A percentile compares a stretch with the other conserved stretches of the same genome.
Evolutionary conservation across 768 basidiomycete genomes (phyloP).

Genomic region (Boletus coccyginus): DNA sequence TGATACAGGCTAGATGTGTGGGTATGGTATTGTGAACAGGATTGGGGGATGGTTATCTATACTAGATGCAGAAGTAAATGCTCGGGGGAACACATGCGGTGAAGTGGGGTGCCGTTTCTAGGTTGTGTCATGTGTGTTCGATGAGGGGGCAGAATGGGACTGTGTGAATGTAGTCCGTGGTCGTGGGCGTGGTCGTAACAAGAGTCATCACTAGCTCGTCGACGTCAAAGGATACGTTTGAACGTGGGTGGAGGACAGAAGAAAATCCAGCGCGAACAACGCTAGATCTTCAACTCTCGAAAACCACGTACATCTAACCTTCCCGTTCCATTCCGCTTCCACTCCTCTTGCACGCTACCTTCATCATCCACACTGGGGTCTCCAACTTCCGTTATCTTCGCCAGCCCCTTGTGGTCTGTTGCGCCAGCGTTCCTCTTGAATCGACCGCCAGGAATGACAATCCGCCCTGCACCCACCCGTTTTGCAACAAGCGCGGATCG

Average conservation of each 20-base stretch:
- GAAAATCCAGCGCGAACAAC: neutral
- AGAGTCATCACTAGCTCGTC: slow-evolving; percentile 9
- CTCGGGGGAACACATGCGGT: slow-evolving; percentile 5
- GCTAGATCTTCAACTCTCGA: slow-evolving; percentile 69
- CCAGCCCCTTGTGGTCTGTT: slow-evolving; percentile 11
- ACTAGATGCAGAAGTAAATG: slow-evolving; percentile 29
- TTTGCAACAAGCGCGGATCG: slow-evolving; percentile 34
- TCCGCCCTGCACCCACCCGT: slow-evolving; percentile 49
- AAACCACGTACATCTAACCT: slow-evolving; percentile 76
- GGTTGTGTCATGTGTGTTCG: slow-evolving; percentile 5
- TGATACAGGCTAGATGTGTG: slow-evolving; percentile 28
- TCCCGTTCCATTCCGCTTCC: slow-evolving; percentile 68
- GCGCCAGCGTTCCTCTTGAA: slow-evolving; percentile 32
- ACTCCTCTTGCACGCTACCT: slow-evolving; percentile 40
- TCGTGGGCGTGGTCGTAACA: slow-evolving; percentile 1
- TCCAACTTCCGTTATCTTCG: slow-evolving; percentile 18
- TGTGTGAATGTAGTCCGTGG: neutral
- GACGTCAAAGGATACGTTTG: slow-evolving; percentile 1
- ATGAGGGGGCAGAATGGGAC: slow-evolving; percentile 6
- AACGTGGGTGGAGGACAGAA: neutral
- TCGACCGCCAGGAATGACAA: slow-evolving; percentile 60
- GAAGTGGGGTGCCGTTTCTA: slow-evolving; percentile 3
- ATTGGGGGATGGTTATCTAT: slow-evolving; percentile 23
- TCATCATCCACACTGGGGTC: slow-evolving; percentile 34
- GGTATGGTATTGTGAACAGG: slow-evolving; percentile 29